Base-by-base conservation (phyloP, 257 asterid genomes). In the Solanum infundibuliforme region DNA sequence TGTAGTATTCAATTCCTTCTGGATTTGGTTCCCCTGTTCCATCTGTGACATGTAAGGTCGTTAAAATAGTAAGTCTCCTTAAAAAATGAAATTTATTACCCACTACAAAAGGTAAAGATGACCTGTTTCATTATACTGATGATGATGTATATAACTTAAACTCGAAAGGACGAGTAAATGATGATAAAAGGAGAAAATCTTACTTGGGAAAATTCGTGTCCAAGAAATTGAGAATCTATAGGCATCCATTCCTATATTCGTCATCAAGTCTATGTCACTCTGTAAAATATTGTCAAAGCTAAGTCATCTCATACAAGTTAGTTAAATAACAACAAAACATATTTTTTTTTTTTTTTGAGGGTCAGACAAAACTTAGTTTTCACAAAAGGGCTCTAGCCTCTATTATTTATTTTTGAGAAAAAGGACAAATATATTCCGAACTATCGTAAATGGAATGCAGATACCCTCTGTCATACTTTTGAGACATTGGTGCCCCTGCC, bases 221-320 rank as follows among this genome's bases (percentile, higher is more conserved):
- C 98, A 96, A 48, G 99, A 94, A 52, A 96, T 94, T 86, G 98
- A 96, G 89, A 96, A 96, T 91, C 99, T 92, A 83, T 95, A 96
- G 74, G 98, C 96, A 92, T 95, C 98, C 97, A 95, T 93, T 32
- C 98, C 95, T 89, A 95, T 60, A 88, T 94, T 94, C 91, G 92
- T 93, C 99, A 96, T 96, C 93, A 96, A 92, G 71, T 92, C 97
- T 86, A 94, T 90, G 89, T 96, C 99, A 83, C 92, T 75, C 99
- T 95, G 95, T 85, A 90, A 65, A 65, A 65, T n/a, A 83, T 35
- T 6, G 81, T 62, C 84, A 58, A 81, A 87, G 91, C 83, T 41
- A 83, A 87, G 91, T 87, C 88, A 35, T 72, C 18, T 86, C 89
- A 89, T 89, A 89, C 25, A 72, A 74, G 86, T 89, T 90, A 86